phyloP scores from a whole-genome alignment of 805 yeast species.

The Lipomyces japonicus region DNA sequence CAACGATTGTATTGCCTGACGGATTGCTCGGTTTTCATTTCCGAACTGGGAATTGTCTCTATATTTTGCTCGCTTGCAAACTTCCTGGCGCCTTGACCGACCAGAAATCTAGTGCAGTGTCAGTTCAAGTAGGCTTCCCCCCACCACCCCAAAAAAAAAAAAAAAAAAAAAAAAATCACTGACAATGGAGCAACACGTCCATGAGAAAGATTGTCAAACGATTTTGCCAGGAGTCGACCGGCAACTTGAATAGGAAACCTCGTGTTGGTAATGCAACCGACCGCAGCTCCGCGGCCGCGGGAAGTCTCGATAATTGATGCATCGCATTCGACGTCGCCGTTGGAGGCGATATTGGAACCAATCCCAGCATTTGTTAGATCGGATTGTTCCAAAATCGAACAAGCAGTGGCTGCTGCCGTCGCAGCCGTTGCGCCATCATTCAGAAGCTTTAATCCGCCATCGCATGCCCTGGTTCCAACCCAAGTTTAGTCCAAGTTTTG shows the following conservation, averaged over 20 bases:
- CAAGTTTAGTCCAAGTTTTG: background rate
- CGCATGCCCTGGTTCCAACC: conserved; percentile 29
- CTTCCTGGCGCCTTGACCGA: conserved; percentile 37
- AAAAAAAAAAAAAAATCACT: too few relatives aligned
- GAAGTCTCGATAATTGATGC: conserved; percentile 37
- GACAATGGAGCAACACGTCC: conserved; percentile 29
- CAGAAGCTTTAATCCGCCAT: conserved; percentile 29
- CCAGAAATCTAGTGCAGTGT: conserved; percentile 35
- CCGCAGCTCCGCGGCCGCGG: conserved; percentile 28
- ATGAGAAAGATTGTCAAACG: conserved; percentile 11
- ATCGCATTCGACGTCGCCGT: conserved; percentile 42
- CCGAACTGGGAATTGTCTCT: conserved; percentile 8
- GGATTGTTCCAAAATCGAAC: conserved; percentile 38
- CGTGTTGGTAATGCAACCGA: conserved; percentile 38
- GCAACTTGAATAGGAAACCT: conserved; percentile 36
- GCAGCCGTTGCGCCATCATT: conserved; percentile 16
- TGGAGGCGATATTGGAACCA: conserved; percentile 40
- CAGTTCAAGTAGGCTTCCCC: too few relatives aligned
- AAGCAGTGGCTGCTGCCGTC: conserved; percentile 31
- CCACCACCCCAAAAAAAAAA: too few relatives aligned
- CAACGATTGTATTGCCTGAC: conserved; percentile 22
- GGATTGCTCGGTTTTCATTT: conserved; percentile 26
- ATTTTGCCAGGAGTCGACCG: conserved; percentile 24
- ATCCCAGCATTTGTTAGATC: conserved; percentile 41
- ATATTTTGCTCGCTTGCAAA: conserved; percentile 30